Evolutionary conservation across 2,329 filamentous ascomycete genomes (phyloP), one percentile per base, ranked within the genome.

Genomic region (Venturia effusa): DNA sequence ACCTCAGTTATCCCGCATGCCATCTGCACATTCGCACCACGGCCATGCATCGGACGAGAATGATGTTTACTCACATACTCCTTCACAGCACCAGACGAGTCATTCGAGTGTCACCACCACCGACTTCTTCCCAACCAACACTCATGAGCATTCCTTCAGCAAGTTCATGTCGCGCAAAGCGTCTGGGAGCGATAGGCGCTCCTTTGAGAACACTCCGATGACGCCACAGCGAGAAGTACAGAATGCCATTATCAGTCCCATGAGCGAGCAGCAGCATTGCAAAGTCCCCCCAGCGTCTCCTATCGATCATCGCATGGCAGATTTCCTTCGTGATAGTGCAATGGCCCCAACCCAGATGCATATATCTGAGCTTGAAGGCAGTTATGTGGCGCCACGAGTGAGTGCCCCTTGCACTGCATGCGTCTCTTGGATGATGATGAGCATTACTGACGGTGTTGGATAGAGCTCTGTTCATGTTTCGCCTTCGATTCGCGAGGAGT

Each of bases 101-200:
- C 65, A 74, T 32, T 75, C 74, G 4, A 76, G 74, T 64, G 71
- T 76, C 51, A 72, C 74, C 60, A 77, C 75, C 7, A 73, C 71
- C 27, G 74, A 76, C 64, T 77, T 77, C 68, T 77, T 77, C 54
- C 75, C 75, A 11, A 73, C 68, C 10, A 76, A 76, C 59, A 73
- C 75, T 11, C 73, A 76, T 39, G 74, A 76, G 66, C 71, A 75
- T 67, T 76, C 74, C 15, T 57, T 61, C 24, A 60, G 22, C 59
- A 67, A 66, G 54, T 65, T 55, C 57, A 17, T 65, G 66, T 39
- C 67, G 67, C 22, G 61, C 62, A 15, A 67, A 67, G 40, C 67
- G 64, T 13, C 55, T 65, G 19, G n/a, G 27, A 59, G 55, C 45
- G 30, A 39, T n/a, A 45, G 61, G 13, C 51, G 40, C 32, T 62